Conservation (phyloP, 768 basidiomycete genomes). For the Leccinellum albellum region DNA sequence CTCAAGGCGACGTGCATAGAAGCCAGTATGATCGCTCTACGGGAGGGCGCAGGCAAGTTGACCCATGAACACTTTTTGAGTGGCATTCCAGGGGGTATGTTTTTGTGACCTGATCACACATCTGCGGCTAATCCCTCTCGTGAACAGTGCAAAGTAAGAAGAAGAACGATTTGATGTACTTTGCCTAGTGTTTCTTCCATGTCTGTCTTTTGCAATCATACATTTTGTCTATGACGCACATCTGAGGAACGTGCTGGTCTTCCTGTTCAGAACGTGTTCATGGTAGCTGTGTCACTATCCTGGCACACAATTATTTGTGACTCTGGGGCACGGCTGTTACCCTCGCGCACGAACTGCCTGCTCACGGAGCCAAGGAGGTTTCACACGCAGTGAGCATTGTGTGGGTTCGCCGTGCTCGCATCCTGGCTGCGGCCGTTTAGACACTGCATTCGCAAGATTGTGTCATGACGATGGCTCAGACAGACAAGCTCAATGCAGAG, state of each 20-base stretch:
- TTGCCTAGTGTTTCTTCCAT: conserved; percentile 53
- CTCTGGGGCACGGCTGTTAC: not conserved
- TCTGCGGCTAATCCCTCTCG: conserved; percentile 25
- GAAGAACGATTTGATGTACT: conserved; percentile 97
- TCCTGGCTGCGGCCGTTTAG: not conserved
- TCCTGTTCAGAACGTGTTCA: no score
- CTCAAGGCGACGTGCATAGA: conserved; percentile 98
- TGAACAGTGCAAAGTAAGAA: conserved; percentile 94
- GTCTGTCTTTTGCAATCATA: conserved; percentile 9
- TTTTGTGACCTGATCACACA: conserved; percentile 1
- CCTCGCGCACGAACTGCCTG: no score
- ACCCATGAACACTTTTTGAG: conserved; percentile 95
- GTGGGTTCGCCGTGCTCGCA: not conserved
- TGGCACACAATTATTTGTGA: no score
- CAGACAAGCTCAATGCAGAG: no score
- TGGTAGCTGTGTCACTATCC: not conserved
- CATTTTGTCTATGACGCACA: not conserved
- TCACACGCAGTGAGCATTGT: not conserved
- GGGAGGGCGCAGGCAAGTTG: conserved; percentile 86
- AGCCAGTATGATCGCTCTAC: conserved; percentile 96
- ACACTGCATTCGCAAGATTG: no score
- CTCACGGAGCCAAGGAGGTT: not conserved
- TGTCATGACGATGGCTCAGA: no score
- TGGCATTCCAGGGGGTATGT: conserved; percentile 80
- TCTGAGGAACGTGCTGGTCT: not conserved